phyloP scores from a whole-genome alignment of 176 grass and related monocot genomes.

The Avena eriantha region DNA sequence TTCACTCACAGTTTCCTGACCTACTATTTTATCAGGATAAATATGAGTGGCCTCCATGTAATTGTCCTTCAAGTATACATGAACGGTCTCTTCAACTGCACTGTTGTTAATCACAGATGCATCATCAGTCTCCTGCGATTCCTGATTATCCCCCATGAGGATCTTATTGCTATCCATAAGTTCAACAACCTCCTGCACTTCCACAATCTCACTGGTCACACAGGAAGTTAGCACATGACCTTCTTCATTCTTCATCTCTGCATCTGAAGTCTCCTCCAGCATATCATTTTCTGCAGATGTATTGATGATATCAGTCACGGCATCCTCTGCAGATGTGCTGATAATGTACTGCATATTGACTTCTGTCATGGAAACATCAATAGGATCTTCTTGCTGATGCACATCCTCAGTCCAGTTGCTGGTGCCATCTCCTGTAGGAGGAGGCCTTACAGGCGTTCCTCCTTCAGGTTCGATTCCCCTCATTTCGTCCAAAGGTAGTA shows the following conservation, averaged over 20 bases:
- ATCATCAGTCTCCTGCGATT: constrained; percentile 25
- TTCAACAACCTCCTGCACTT: constrained; percentile 30
- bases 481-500: constrained; percentile 54
- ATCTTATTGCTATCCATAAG: constrained; percentile 26
- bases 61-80: constrained; percentile 1
- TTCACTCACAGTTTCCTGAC: not conserved
- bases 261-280: constrained; percentile 19
- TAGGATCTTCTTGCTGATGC: constrained; percentile 37
- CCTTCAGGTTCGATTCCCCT: constrained; percentile 42
- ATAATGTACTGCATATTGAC: constrained; percentile 42
- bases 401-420: constrained; percentile 20
- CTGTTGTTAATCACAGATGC: constrained; percentile 21
- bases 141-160: not conserved
- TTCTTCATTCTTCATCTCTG: constrained; percentile 35
- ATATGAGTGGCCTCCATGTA: constrained; percentile 29
- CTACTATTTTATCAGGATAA: constrained; percentile 20
- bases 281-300: constrained; percentile 31
- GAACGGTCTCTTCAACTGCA: constrained; percentile 13
- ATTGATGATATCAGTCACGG: constrained; percentile 38
- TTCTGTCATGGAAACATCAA: constrained; percentile 40
- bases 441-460: not conserved
- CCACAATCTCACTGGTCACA: not conserved
- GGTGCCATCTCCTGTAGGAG: constrained; percentile 1
- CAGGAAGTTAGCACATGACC: not conserved
- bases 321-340: constrained; percentile 39